Base-by-base conservation (phyloP, 768 basidiomycete genomes). In the Pisolithus sp. region DNA sequence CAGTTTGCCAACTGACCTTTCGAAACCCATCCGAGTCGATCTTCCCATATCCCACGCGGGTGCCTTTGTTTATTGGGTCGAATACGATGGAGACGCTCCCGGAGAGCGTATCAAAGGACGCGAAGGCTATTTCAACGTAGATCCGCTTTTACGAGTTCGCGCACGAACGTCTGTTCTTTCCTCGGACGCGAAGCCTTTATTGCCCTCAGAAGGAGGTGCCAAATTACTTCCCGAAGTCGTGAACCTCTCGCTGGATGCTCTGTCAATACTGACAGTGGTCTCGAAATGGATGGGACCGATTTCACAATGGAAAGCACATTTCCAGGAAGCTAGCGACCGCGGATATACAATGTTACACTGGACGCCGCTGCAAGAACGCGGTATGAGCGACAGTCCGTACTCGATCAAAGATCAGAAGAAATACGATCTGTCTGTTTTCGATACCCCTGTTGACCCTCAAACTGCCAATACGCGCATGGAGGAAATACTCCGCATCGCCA, bases 261-360 rank as follows among this genome's bases (percentile, higher is more conserved):
- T 99, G 7, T 81, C 87, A 31, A 85, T 98, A 62, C 73, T 98
- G 50, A 93, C 90, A 5, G 76, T 95, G 37, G 84, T 99, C 42
- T 95, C 93, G 2, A 99, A 99, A 67, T 99, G 96, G 96, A 96
- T 97, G 91, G 95, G 94, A 2, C 78, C 86, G 1, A 68, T 91
- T 34, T 67, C 73, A 10, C 74, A 83, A 28, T 98, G 96, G 96
- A 75, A 71, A 41, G 75, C 76, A 3, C 82, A 90, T 64, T 89
- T 96, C 57, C 76, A 79, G 46, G 92, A 94, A 69, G 89, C 92
- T 10, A 81, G 83, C 48, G 78, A 89, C 49, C 76, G 95, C 45
- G 95, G 96, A 1, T 99, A 99, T 74, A 99, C 94, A 48, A 96
- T 98, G 92, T 73, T 99, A 40, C 96, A 99, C 64, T 99, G 88